Evolutionary conservation across 371 early-diverging fungal genomes (phyloP), one percentile per base, ranked within the genome.

Genomic region (Mortierella sp.): DNA sequence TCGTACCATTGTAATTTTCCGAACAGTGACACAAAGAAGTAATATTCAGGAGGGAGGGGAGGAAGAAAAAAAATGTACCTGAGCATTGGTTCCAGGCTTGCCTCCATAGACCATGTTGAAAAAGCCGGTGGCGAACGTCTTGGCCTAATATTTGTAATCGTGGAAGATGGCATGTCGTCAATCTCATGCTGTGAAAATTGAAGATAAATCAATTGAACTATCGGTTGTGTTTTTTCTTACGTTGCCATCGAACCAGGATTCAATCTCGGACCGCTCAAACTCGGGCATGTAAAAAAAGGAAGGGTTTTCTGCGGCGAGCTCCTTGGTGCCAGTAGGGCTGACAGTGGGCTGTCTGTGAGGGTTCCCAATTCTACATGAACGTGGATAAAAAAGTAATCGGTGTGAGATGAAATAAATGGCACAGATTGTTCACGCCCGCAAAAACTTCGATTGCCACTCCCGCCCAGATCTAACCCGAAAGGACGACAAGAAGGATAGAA

Each of bases 221-320:
- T 14, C 49, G 0, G 6, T 14, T 14, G 3, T 55, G n/a, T 35
- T 32, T 14, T 5, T 38, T 18, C 68, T 73, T 78, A 73, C 68
- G 5, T 65, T 44, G 3, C 54, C 73, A 44, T 78, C 70, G 49
- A 74, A 78, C 79, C 79, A 78, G 10, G n/a, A 2, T 43, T 80
- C 81, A 4, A 32, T 41, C 14, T 51, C 74, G 18, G 38, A 12
- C 5, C n/a, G 10, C 16, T 72, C 76, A 35, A 72, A 72, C 14
- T 46, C 49, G 49, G 29, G n/a, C 51, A 70, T 27, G 71, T 75
- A 80, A 1, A 3, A 0, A 38, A 80, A 75, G 16, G 11, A 16
- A 38, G 75, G 80, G 38, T 72, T 75, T 24, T 51, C n/a, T 16
- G 21, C 21, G 2, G n/a, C 55, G 16, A 72, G 11, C 16, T 24